Evolutionary conservation across 345 rosid genomes (phyloP), one percentile per base, ranked within the genome.

Genomic region (Cardiospermum halicacabum): DNA sequence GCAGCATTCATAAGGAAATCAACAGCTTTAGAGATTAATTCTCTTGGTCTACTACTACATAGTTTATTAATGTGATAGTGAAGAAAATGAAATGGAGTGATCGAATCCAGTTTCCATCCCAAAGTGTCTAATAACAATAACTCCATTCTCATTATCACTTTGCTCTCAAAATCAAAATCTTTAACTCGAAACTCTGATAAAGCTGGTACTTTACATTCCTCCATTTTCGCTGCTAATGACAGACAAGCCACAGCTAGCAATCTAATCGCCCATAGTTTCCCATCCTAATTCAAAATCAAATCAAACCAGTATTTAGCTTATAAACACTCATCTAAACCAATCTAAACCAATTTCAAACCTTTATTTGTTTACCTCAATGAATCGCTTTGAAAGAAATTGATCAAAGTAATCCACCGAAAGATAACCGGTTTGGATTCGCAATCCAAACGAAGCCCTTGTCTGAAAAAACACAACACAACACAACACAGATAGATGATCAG

Each of bases 201-300:
- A 2, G 79, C 31, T 22, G 96, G 96, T 2, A 82, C 92, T 25
- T 60, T 69, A 13, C 82, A 55, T 54, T 92, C 98, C 68, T 87
- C 98, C 89, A 89, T 88, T 67, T 92, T 92, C 4, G 95, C 96
- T 13, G 96, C 89, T 71, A 92, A 5, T 39, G 91, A 88, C 69
- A 92, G 75, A 80, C 96, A 85, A 13, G 91, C 91, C 65, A 88
- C 79, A 1, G 96, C 78, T 59, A 89, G 65, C 71, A 92, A 77
- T 57, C 86, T 74, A 62, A 88, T 64, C 39, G 91, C 89, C 96
- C 91, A 89, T 56, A 77, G 13, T 67, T 89, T 81, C 73, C 84
- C 91, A 28, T 74, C 87, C 96, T 92, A 65, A 34, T 71, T 15
- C 54, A 53, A 67, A 49, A 57, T 15, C 60, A 71, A 42, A 8